Evolutionary conservation across 2,329 filamentous ascomycete species (phyloP).

Genomic region (Ceratocystis colombiana): DNA sequence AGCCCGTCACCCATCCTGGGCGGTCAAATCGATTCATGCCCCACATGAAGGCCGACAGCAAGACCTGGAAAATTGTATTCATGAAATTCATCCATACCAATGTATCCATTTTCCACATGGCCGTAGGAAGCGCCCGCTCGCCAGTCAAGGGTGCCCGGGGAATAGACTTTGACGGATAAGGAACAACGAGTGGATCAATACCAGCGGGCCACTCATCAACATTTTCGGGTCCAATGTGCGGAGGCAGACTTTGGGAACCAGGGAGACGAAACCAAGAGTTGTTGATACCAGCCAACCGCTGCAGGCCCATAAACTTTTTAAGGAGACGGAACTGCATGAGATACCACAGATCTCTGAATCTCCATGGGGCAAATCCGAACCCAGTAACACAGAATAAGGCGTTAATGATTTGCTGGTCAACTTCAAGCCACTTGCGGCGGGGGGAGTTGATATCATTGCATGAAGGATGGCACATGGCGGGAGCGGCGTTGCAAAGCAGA

Average conservation of each 20-base stretch:
- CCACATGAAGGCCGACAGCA: constrained; percentile 76
- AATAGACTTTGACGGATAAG: constrained; percentile 53
- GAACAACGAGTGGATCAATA: constrained; percentile 37
- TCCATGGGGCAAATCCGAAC: constrained; percentile 76
- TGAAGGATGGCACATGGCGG: constrained; percentile 59
- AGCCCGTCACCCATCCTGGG: constrained; percentile 69
- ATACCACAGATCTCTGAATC: constrained; percentile 69
- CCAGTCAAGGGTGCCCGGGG: constrained; percentile 62
- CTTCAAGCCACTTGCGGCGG: constrained; percentile 75
- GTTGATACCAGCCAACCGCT: constrained; percentile 64
- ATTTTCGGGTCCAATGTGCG: constrained; percentile 44
- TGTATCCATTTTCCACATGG: constrained; percentile 66
- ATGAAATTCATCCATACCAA: constrained; percentile 67
- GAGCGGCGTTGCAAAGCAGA: constrained; percentile 63
- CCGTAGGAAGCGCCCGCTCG: constrained; percentile 55
- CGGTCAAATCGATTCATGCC: constrained; percentile 60
- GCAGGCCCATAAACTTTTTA: constrained; percentile 47
- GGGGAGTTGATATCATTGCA: constrained; percentile 67
- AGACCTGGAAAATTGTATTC: constrained; percentile 69
- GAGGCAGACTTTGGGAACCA: constrained; percentile 51
- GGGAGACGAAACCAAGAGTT: constrained; percentile 63
- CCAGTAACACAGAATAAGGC: constrained; percentile 73
- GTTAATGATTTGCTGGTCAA: constrained; percentile 64
- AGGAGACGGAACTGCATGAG: constrained; percentile 53
- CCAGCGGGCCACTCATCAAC: constrained; percentile 36